Evolutionary conservation across 2,329 filamentous ascomycete species (phyloP).

Genomic region (Neocucurbitaria cava): DNA sequence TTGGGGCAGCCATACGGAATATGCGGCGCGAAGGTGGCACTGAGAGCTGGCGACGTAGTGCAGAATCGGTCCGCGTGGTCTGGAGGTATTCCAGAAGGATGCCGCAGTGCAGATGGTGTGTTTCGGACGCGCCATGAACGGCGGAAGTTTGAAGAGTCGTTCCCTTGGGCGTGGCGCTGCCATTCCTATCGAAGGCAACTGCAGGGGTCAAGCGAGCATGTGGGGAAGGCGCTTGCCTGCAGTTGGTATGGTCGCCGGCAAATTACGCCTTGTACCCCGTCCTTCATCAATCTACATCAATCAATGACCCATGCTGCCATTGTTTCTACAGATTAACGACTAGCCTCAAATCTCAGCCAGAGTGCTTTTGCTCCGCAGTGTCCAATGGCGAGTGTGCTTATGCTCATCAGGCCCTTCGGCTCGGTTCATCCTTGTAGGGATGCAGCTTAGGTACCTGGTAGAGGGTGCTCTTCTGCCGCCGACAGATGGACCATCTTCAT

Average conservation of each 20-base stretch:
- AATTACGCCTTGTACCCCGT: slow-evolving; percentile 36
- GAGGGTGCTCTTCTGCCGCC: slow-evolving; percentile 26
- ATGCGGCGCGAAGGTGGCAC: slow-evolving; percentile 10
- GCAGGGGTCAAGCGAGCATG: slow-evolving; percentile 15
- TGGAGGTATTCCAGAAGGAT: slow-evolving; percentile 29
- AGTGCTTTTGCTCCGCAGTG: slow-evolving; percentile 16
- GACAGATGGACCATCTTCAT: slow-evolving; percentile 22
- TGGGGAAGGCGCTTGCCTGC: slow-evolving; percentile 19
- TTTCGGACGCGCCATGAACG: slow-evolving; percentile 20
- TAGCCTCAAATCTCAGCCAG: slow-evolving; percentile 33
- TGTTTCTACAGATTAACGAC: slow-evolving; percentile 39
- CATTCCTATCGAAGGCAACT: neutral
- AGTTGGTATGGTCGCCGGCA: slow-evolving; percentile 23
- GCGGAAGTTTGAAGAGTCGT: slow-evolving; percentile 18
- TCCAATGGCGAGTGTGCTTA: slow-evolving; percentile 50
- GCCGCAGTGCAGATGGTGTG: slow-evolving; percentile 26
- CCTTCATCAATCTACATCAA: slow-evolving; percentile 49
- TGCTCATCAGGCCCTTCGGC: slow-evolving; percentile 36
- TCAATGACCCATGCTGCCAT: slow-evolving; percentile 33
- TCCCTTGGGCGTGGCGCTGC: neutral
- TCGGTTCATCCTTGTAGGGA: slow-evolving; percentile 21
- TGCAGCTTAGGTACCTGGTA: slow-evolving; percentile 38
- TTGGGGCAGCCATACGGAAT: slow-evolving; percentile 27
- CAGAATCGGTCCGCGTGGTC: slow-evolving; percentile 2
- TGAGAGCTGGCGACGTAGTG: slow-evolving; percentile 9